Evolutionary conservation across 257 asterid genomes (phyloP), one percentile per base, ranked within the genome.

Genomic region (Solanum tarijense): DNA sequence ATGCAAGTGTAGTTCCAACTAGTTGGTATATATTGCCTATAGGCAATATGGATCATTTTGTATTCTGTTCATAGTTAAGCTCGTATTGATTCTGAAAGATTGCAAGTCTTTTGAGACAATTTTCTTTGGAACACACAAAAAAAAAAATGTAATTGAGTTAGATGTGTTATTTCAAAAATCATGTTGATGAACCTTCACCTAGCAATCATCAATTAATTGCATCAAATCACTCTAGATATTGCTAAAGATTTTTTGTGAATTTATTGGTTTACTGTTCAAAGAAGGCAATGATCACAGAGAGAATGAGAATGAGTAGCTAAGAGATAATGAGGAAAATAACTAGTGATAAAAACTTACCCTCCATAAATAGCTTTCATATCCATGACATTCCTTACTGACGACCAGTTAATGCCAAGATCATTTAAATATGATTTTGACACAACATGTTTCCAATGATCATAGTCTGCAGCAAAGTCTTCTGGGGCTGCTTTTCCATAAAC

Each of bases 301-400:
- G 25, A 81, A 46, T 38, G 23, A 76, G 83, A 39, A 76, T 81
- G 69, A 48, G 41, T 81, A 48, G 68, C 68, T 46, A 29, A 46
- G 85, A 48, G 21, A 81, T 18, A 48, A 46, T 29, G 85, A 46
- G 41, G 29, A 81, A 79, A 46, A 29, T 81, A 79, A 46, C 41
- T 3, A 48, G 41, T 46, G 11, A 21, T 10, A 48, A 72, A 71
- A 73, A 72, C 89, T 87, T 87, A 87, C 89, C 89, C 89, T 81
- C 89, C 89, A 68, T 87, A 87, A 58, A 87, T 68, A 87, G 87
- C 86, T 87, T 35, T 87, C 89, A 87, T 87, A 58, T 87, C 89
- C 89, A 87, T 87, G 87, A 68, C 89, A 82, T 87, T 87, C 87
- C 89, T 87, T 38, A 87, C 87, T 39, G 35, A 21, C 7, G 87